Evolutionary conservation across 345 rosid species (phyloP), one percentile per base, ranked within the genome.

Genomic region (Ceriops tagal): DNA sequence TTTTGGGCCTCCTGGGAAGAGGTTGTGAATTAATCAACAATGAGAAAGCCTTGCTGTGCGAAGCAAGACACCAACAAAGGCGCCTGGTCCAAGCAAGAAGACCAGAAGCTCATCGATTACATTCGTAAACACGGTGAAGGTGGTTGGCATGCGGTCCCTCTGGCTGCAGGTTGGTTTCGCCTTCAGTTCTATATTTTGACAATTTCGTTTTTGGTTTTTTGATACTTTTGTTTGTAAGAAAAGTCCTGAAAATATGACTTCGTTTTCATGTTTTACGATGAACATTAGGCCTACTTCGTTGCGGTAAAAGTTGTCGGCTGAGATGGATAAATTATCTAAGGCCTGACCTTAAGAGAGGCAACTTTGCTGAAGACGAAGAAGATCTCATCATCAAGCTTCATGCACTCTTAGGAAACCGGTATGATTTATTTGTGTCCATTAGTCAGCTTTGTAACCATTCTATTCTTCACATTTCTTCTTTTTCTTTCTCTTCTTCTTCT

Each of bases 341-440:
- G 61, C 85, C 87, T 3, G 86, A 89, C 77, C 83, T 81, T 70
- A 86, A 84, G 71, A 80, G 78, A 80, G 91, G 79, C 39, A 81
- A 85, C 68, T 92, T 92, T 78, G 84, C 83, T 13, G 92, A 85
- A 79, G 97, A 92, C 57, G 96, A 92, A 79, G 93, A 92, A 64
- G 97, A 88, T 53, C 96, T 92, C 43, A 89, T 89, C 78, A 84
- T 89, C 88, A 92, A 89, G 84, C 97, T 92, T 73, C 96, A 92
- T 72, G 91, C 96, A 27, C 92, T 92, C 61, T 76, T 89, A 34
- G 97, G 97, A 78, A 85, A 92, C 78, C 70, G 89, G 97, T 91
- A 26, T 1, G 15, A 1, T 37, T 20, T 53, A 26, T 37, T 15
- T 53, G 9, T 56, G 11, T 24, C 16, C 15, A n/a, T 56, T 10